Percentiles rank a stretch among this genome's conserved stretches.
phyloP scores from a whole-genome alignment of 2,329 filamentous ascomycete species.

The Talaromyces funiculosus region DNA sequence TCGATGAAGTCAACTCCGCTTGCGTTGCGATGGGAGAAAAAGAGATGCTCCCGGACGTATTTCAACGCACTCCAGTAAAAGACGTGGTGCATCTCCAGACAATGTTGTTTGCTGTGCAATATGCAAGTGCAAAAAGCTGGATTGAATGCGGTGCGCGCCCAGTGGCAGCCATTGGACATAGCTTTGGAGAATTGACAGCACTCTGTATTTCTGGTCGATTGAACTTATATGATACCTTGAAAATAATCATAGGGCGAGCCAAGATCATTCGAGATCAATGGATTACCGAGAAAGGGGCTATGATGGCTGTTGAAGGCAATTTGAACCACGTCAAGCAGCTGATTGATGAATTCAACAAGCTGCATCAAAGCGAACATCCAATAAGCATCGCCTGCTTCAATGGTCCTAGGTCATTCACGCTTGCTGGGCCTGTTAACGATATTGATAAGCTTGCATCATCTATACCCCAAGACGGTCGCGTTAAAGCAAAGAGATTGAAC shows the following conservation, averaged over 20 bases:
- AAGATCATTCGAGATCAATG: not conserved
- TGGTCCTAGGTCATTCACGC: not conserved
- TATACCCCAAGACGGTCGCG: not conserved
- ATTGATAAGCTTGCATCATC: not conserved
- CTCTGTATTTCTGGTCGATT: conserved; percentile 28
- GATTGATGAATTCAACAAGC: not conserved
- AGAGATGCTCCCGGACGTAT: not conserved
- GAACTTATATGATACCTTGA: conserved; percentile 16
- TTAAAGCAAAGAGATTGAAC: not conserved
- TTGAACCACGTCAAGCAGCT: not conserved
- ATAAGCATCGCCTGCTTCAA: not conserved
- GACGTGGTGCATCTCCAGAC: conserved; percentile 29
- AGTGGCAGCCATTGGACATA: conserved; percentile 33
- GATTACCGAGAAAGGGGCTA: not conserved
- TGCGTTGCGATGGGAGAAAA: not conserved
- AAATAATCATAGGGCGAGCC: not conserved
- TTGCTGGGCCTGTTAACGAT: not conserved
- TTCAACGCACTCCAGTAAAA: conserved; percentile 1
- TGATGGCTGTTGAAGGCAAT: not conserved
- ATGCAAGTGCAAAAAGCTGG: conserved; percentile 34
- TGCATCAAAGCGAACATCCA: not conserved
- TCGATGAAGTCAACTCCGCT: not conserved
- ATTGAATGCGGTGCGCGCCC: conserved; percentile 32
- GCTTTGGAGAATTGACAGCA: conserved; percentile 27
- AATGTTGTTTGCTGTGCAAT: conserved; percentile 35